These are phyloP conservation scores for Sugiyamaella floridensis DNA, from an alignment of 805 yeast genomes.

Conservation along the genomic window DNA sequence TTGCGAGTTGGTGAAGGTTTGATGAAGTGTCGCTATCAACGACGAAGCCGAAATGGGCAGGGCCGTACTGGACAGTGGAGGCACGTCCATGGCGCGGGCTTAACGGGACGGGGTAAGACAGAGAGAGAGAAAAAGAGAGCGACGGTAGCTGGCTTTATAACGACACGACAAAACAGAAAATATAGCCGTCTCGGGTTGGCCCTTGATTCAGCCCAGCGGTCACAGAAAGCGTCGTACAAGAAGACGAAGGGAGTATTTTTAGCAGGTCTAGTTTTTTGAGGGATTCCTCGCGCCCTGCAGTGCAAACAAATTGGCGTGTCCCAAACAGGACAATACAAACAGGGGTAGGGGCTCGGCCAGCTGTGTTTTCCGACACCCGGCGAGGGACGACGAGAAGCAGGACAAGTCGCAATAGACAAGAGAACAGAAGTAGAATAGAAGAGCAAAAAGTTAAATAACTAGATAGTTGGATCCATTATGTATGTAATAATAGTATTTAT, in stretches of 20 bases:
- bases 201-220: not conserved
- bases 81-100: slow-evolving; percentile 24
- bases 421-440: no score
- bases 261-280: not conserved
- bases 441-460: no score
- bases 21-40: slow-evolving; percentile 30
- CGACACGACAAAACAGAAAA: not conserved
- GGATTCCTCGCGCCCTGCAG: not conserved
- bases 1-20: slow-evolving; percentile 23
- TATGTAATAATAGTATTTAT: no score
- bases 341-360: not conserved
- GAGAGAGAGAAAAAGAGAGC: not conserved
- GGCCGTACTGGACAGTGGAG: slow-evolving; percentile 27
- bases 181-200: no score
- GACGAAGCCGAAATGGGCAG: slow-evolving; percentile 29
- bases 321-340: not conserved
- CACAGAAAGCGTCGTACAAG: not conserved
- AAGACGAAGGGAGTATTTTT: not conserved
- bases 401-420: no score
- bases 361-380: not conserved
- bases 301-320: not conserved
- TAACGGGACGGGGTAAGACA: not conserved
- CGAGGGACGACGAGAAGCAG: no score
- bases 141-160: no score
- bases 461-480: no score